A percentile compares a stretch with the other conserved stretches of the same genome.
phyloP scores from a whole-genome alignment of 192 early-diverging fungal genomes.

The Rhizoclosmatium globosum region DNA sequence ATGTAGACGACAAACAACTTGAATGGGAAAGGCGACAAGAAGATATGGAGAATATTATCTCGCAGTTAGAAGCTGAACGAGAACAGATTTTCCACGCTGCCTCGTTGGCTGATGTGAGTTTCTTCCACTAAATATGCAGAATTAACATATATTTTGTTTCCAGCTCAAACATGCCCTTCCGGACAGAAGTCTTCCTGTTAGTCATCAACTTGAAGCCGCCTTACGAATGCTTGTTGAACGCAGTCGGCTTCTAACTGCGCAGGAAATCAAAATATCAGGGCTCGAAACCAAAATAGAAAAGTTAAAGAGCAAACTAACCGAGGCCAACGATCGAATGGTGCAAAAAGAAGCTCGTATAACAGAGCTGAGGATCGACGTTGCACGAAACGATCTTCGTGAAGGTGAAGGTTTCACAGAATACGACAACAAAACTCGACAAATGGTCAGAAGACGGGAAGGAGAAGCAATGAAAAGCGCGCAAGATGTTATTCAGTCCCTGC shows the following conservation, averaged over 20 bases:
- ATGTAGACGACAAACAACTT: constrained; percentile 47
- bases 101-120: constrained; percentile 46
- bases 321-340: constrained; percentile 23
- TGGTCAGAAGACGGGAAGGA: constrained; percentile 41
- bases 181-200: constrained; percentile 55
- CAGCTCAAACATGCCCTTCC: constrained; percentile 50
- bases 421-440: not conserved
- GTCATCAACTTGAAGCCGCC: constrained; percentile 58
- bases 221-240: constrained; percentile 54
- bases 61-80: constrained; percentile 54
- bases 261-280: constrained; percentile 50
- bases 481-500: constrained; percentile 52
- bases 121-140: not conserved
- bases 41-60: constrained; percentile 52
- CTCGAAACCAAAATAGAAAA: constrained; percentile 44
- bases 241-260: constrained; percentile 39
- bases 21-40: constrained; percentile 59
- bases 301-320: constrained; percentile 28
- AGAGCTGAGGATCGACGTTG: constrained; percentile 33
- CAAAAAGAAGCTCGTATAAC: constrained; percentile 39
- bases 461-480: constrained; percentile 50
- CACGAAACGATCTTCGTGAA: constrained; percentile 20
- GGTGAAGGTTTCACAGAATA: constrained; percentile 21
- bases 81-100: constrained; percentile 54
- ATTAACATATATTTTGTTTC: not conserved